Percentiles rank a stretch among this genome's conserved stretches.
Evolutionary conservation across 139 green algal genomes (phyloP).

Genomic region (Penium margaritaceum): DNA sequence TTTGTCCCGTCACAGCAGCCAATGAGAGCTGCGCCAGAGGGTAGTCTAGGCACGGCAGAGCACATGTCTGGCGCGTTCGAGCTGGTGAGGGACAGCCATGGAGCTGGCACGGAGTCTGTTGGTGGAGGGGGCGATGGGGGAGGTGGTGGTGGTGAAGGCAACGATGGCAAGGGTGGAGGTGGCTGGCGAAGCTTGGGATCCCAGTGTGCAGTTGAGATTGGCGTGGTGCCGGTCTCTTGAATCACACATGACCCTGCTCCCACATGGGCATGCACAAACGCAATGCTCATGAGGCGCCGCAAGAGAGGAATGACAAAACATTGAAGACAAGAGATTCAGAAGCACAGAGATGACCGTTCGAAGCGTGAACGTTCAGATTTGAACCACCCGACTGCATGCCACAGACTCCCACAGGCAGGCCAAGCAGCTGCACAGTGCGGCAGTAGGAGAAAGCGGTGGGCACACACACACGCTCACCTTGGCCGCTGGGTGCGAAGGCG

Average conservation of each 20-base stretch:
- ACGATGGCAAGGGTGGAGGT: no score
- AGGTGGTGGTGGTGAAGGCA: neutral
- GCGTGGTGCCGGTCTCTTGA: no score
- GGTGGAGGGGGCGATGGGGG: neutral
- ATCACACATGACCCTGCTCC: no score
- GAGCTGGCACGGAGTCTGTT: neutral
- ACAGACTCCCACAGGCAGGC: neutral
- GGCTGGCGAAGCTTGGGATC: no score
- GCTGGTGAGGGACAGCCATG: neutral
- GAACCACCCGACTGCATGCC: neutral
- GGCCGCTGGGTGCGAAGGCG: neutral
- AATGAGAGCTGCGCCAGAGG: neutral
- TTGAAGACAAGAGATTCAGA: no score
- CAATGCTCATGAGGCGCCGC: neutral
- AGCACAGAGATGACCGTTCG: no score
- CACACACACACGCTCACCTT: neutral
- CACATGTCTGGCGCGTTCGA: neutral
- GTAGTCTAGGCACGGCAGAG: neutral
- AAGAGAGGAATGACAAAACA: neutral
- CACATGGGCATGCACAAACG: no score
- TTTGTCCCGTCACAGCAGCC: neutral
- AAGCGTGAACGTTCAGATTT: no score
- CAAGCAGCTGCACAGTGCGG: neutral
- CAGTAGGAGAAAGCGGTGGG: neutral
- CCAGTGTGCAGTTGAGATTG: no score